These are phyloP conservation scores for Tuber aestivum DNA, from an alignment of 495 filamentous ascomycete genomes.

Conservation along the genomic window DNA sequence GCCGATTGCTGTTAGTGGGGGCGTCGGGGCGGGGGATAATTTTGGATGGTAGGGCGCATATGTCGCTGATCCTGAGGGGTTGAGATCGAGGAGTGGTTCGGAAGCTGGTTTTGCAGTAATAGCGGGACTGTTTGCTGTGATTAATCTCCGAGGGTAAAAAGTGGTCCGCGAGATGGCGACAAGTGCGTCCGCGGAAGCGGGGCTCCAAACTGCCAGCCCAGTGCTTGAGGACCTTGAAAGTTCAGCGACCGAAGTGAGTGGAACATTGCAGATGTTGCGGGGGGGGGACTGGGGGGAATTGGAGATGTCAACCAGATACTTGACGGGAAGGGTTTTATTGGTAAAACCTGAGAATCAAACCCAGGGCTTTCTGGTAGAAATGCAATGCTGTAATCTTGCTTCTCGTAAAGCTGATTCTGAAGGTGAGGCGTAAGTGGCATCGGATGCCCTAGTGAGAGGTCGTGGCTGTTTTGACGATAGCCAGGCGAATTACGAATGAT, in stretches of 20 bases:
- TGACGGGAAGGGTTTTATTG: neutral
- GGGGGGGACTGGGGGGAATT: neutral
- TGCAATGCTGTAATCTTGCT: neutral
- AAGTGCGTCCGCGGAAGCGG: neutral
- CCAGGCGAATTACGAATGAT: neutral
- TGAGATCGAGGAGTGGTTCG: constrained; percentile 9
- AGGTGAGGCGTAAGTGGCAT: neutral
- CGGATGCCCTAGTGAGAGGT: neutral
- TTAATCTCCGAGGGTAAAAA: neutral
- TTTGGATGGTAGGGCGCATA: constrained; percentile 12
- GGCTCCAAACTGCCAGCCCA: neutral
- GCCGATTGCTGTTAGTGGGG: constrained; percentile 6
- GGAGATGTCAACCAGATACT: neutral
- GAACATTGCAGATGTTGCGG: neutral
- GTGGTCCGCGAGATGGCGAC: neutral
- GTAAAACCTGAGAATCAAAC: neutral
- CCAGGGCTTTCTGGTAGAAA: neutral
- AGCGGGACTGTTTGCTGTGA: neutral
- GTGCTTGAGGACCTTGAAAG: neutral
- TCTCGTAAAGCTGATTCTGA: neutral
- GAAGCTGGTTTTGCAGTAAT: constrained; percentile 7
- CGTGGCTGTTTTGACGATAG: neutral
- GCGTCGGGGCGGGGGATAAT: constrained; percentile 3
- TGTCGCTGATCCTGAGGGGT: constrained; percentile 22
- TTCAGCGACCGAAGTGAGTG: neutral